Evolutionary conservation across 2,329 filamentous ascomycete species (phyloP).

Genomic region (Blastomyces silverae): DNA sequence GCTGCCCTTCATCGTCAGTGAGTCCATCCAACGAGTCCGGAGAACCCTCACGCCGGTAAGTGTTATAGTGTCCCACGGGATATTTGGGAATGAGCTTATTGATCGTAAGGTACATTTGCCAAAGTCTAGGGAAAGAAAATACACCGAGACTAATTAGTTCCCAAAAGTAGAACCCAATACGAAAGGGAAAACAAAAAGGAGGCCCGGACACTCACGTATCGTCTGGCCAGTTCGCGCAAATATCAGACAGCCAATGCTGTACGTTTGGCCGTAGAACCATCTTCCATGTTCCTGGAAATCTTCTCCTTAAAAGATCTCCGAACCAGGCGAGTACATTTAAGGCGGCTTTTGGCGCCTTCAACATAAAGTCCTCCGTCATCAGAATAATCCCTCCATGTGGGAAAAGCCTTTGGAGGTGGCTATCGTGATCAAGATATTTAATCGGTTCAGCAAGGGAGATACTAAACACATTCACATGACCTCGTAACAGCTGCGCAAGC

Average conservation of each 20-base stretch:
- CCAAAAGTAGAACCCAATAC: background rate
- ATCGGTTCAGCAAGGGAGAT: slow-evolving; percentile 29
- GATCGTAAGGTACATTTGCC: slow-evolving; percentile 29
- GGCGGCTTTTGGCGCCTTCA: slow-evolving; percentile 28
- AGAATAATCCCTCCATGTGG: slow-evolving; percentile 35
- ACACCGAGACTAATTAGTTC: background rate
- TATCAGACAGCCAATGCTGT: slow-evolving; percentile 30
- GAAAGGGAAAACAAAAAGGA: background rate
- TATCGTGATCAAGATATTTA: slow-evolving; percentile 22
- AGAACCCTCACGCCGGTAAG: slow-evolving; percentile 15
- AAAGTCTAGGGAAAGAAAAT: slow-evolving; percentile 18
- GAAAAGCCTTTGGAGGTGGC: slow-evolving; percentile 35
- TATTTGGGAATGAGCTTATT: slow-evolving; percentile 24
- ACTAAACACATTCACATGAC: slow-evolving; percentile 32
- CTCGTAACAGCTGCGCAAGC: slow-evolving; percentile 24
- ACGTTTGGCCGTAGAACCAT: slow-evolving; percentile 37
- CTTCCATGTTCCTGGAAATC: slow-evolving; percentile 32
- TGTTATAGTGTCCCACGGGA: slow-evolving; percentile 16
- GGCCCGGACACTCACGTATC: slow-evolving; percentile 23
- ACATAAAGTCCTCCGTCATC: slow-evolving; percentile 38
- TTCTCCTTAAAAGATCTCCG: slow-evolving; percentile 21
- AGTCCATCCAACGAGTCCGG: slow-evolving; percentile 24
- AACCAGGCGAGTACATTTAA: slow-evolving; percentile 37
- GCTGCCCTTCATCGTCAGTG: slow-evolving; percentile 23
- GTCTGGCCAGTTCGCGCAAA: slow-evolving; percentile 21